These are phyloP conservation scores for Boletus rubescentipes DNA, from an alignment of 768 basidiomycete species.

Conservation along the genomic window DNA sequence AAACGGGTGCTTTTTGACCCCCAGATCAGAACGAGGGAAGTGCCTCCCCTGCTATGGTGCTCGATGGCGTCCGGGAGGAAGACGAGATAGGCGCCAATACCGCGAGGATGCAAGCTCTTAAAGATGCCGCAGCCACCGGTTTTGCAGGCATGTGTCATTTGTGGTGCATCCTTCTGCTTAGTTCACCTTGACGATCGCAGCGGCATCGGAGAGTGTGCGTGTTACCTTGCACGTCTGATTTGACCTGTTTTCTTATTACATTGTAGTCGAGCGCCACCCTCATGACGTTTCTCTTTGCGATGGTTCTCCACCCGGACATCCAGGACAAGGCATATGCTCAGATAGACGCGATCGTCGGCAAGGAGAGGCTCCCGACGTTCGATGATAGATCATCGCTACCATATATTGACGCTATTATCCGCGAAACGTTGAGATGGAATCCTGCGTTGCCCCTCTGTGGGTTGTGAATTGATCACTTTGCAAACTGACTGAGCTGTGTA, in stretches of 20 bases:
- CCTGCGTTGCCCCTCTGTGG: conserved; percentile 15
- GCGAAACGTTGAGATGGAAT: conserved; percentile 30
- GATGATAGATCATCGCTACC: conserved; percentile 27
- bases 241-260: background rate
- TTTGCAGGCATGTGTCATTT: conserved; percentile 8
- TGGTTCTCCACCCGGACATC: conserved; percentile 16
- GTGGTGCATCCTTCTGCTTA: background rate
- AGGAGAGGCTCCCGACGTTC: conserved; percentile 17
- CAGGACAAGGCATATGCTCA: conserved; percentile 19
- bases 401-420: conserved; percentile 38
- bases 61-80: conserved; percentile 12
- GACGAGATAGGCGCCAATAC: background rate
- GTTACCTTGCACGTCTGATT: background rate
- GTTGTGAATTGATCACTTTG: background rate
- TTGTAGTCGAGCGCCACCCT: conserved; percentile 10
- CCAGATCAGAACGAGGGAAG: conserved; percentile 8
- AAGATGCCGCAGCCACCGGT: conserved; percentile 17
- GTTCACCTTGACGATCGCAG: conserved; percentile 1
- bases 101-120: conserved; percentile 5
- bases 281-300: conserved; percentile 13
- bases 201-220: conserved; percentile 18
- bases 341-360: conserved; percentile 21
- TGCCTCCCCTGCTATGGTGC: conserved; percentile 15
- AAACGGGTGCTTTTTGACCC: background rate
- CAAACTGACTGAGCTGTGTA: background rate